Evolutionary conservation across 148 eudicot species (phyloP).

Genomic region (Chenopodium quinoa): DNA sequence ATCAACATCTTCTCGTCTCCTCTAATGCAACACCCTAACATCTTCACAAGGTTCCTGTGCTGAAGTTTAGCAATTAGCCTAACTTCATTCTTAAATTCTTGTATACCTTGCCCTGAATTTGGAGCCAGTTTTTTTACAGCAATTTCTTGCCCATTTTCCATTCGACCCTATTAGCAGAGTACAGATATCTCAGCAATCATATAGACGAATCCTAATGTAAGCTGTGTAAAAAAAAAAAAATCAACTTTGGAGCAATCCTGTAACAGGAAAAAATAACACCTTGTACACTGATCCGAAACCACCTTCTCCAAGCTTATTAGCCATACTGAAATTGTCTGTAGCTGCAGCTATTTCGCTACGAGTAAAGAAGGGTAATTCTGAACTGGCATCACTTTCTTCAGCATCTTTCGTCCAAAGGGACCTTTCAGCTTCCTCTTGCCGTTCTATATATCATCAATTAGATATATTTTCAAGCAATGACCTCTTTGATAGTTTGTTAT

Average conservation of each 20-base stretch:
- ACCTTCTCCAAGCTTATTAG: conserved; percentile 40
- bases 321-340: conserved; percentile 31
- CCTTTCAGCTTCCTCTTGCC: conserved; percentile 25
- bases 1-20: conserved; percentile 52
- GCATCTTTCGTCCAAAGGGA: conserved; percentile 26
- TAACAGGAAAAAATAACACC: conserved; percentile 13
- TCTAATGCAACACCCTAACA: conserved; percentile 50
- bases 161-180: conserved; percentile 27
- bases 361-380: conserved; percentile 34
- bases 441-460: conserved; percentile 9
- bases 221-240: not conserved
- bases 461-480: not conserved
- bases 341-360: conserved; percentile 33
- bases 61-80: conserved; percentile 56
- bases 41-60: conserved; percentile 54
- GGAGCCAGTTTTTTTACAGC: conserved; percentile 53
- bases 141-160: conserved; percentile 48
- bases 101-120: conserved; percentile 51
- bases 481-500: not conserved
- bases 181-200: not conserved
- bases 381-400: conserved; percentile 29
- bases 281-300: conserved; percentile 39
- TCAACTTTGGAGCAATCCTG: not conserved
- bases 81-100: conserved; percentile 65
- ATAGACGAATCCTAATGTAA: not conserved